Percentiles rank a stretch among this genome's conserved stretches.
These are phyloP conservation scores for Fraxinus baroniana DNA, from an alignment of 305 asterid genomes.

Conservation along the genomic window DNA sequence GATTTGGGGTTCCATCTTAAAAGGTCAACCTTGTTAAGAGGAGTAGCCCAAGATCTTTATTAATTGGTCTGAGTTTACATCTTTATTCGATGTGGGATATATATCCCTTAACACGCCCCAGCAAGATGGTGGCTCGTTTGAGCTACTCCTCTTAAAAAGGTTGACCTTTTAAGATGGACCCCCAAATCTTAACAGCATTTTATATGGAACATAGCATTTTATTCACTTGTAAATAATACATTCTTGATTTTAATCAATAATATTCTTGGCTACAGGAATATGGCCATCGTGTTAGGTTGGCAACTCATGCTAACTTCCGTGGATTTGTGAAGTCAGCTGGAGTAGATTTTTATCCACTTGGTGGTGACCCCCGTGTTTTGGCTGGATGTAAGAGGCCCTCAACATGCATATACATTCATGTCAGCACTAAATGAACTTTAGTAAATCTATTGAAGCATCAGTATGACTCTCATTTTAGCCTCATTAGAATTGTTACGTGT, in stretches of 20 bases:
- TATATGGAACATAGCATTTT: neutral
- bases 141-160: no score
- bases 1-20: no score
- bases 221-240: conserved; percentile 4
- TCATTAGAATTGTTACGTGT: neutral
- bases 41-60: no score
- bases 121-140: no score
- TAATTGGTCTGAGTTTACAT: no score
- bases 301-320: conserved; percentile 87
- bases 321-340: conserved; percentile 89
- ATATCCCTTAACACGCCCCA: no score
- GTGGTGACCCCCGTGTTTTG: conserved; percentile 96
- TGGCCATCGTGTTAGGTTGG: conserved; percentile 92
- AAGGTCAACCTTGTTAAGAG: no score
- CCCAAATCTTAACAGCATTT: no score
- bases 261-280: conserved; percentile 52
- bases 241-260: conserved; percentile 17
- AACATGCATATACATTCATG: conserved; percentile 27
- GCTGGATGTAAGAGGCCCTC: conserved; percentile 94
- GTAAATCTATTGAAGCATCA: neutral
- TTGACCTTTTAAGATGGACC: no score
- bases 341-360: conserved; percentile 84
- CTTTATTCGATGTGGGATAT: no score
- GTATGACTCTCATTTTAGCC: neutral
- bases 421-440: conserved; percentile 11